A percentile compares a stretch with the other conserved stretches of the same genome.
These are phyloP conservation scores for Phaeosphaeria sp. DNA, from an alignment of 2,329 filamentous ascomycete genomes.

Conservation along the genomic window DNA sequence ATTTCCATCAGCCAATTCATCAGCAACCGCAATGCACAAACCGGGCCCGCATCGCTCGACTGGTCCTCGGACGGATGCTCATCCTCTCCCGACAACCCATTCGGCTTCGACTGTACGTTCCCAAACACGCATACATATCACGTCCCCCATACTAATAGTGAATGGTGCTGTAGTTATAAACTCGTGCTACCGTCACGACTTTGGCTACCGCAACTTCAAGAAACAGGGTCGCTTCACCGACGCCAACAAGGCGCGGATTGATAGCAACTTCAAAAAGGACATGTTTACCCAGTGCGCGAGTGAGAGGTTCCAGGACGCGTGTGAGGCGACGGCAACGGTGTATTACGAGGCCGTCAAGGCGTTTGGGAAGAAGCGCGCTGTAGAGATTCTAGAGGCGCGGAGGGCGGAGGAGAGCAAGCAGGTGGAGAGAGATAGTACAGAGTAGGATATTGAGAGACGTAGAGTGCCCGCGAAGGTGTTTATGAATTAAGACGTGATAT, in stretches of 20 bases:
- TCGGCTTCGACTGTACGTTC: constrained; percentile 37
- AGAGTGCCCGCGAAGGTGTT: background rate
- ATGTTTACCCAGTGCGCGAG: constrained; percentile 40
- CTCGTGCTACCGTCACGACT: constrained; percentile 59
- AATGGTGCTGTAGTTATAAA: constrained; percentile 25
- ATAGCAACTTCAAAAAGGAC: constrained; percentile 57
- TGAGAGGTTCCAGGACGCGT: constrained; percentile 22
- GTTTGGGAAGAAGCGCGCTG: constrained; percentile 23
- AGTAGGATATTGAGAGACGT: background rate
- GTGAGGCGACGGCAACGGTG: constrained; percentile 36
- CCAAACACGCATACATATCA: background rate
- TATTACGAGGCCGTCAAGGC: constrained; percentile 44
- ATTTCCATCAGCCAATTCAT: constrained; percentile 53
- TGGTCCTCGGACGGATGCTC: constrained; percentile 48
- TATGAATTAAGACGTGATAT: too few species aligned
- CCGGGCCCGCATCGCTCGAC: constrained; percentile 48
- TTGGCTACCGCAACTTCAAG: constrained; percentile 61
- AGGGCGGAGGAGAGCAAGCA: background rate
- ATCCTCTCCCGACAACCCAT: constrained; percentile 39
- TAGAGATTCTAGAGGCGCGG: constrained; percentile 4
- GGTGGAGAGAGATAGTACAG: background rate
- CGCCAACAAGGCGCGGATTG: constrained; percentile 46
- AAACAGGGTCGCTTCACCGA: constrained; percentile 54
- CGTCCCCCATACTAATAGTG: background rate
- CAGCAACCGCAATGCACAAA: constrained; percentile 47